Conservation (phyloP, 805 yeast species). For the Yarrowia alimentaria region DNA sequence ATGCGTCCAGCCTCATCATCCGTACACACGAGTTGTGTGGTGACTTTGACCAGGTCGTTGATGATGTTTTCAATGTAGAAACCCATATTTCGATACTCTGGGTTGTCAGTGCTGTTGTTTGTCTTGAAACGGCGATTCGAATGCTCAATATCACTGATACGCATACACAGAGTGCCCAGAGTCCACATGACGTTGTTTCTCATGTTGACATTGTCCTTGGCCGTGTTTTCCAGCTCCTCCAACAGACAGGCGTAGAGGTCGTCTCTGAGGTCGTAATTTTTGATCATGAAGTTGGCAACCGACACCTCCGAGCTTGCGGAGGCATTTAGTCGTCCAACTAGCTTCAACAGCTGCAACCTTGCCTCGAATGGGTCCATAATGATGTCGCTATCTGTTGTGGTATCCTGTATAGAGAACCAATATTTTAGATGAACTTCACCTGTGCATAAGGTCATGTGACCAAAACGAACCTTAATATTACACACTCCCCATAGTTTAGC, state of each 20-base stretch:
- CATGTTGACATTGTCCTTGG: slow-evolving; percentile 43
- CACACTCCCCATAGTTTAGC: too few relatives aligned
- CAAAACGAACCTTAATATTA: too few relatives aligned
- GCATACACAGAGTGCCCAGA: slow-evolving; percentile 56
- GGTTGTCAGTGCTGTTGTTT: too few relatives aligned
- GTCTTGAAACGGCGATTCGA: too few relatives aligned
- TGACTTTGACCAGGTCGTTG: slow-evolving; percentile 8
- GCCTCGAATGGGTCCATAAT: slow-evolving; percentile 88
- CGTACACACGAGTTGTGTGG: slow-evolving; percentile 16
- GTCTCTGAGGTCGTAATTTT: slow-evolving; percentile 56
- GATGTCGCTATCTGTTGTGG: background rate
- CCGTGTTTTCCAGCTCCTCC: slow-evolving; percentile 49
- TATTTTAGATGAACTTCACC: slow-evolving; percentile 1
- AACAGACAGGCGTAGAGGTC: slow-evolving; percentile 66
- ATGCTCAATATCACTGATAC: slow-evolving; percentile 6
- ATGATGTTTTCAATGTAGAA: slow-evolving; percentile 14
- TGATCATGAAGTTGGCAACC: slow-evolving; percentile 34
- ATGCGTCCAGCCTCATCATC: slow-evolving; percentile 20
- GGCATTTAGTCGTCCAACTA: slow-evolving; percentile 64
- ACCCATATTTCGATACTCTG: too few relatives aligned
- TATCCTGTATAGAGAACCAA: too few relatives aligned
- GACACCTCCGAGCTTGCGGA: slow-evolving; percentile 41
- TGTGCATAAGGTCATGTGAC: too few relatives aligned
- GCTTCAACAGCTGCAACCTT: slow-evolving; percentile 67
- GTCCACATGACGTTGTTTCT: slow-evolving; percentile 68